Conservation (phyloP, 352 stramenopile species). For the Phytophthora fragariaefolia region DNA sequence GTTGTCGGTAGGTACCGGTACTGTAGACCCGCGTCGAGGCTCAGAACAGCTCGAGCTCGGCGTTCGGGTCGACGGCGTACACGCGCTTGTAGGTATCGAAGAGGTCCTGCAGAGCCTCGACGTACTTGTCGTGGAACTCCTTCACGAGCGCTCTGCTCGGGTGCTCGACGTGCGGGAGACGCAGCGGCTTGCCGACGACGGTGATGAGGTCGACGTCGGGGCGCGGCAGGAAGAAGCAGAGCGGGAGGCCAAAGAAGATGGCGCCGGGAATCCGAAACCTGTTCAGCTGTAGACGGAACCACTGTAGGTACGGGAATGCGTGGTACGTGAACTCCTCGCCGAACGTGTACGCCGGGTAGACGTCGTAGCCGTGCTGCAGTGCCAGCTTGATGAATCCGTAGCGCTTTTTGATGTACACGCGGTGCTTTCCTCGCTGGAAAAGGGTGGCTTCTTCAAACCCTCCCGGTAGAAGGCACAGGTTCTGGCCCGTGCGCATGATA, state of each 20-base stretch:
- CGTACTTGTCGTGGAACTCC: constrained; percentile 91
- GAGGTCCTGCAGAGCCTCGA: constrained; percentile 78
- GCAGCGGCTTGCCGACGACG: constrained; percentile 88
- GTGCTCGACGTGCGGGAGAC: constrained; percentile 85
- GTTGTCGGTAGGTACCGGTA: not conserved
- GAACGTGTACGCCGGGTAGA: constrained; percentile 92
- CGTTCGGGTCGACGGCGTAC: constrained; percentile 75
- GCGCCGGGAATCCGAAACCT: constrained; percentile 83
- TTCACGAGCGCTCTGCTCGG: constrained; percentile 89
- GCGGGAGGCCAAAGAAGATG: constrained; percentile 71
- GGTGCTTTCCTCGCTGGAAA: constrained; percentile 78
- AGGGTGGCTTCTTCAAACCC: constrained; percentile 96
- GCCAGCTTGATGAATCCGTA: constrained; percentile 95
- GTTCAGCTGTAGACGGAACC: constrained; percentile 84
- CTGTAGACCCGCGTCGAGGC: not conserved
- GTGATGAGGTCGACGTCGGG: constrained; percentile 83
- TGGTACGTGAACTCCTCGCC: constrained; percentile 91
- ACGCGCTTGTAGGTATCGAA: constrained; percentile 89
- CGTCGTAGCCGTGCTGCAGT: constrained; percentile 90
- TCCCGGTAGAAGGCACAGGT: constrained; percentile 87
- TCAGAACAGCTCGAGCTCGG: constrained; percentile 64
- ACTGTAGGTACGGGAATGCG: constrained; percentile 84
- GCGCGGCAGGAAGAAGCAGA: constrained; percentile 87
- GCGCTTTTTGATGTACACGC: constrained; percentile 91
- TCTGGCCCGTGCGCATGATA: constrained; percentile 62